phyloP scores from a whole-genome alignment of 495 filamentous ascomycete genomes.

The Stereocaulon alpinum region DNA sequence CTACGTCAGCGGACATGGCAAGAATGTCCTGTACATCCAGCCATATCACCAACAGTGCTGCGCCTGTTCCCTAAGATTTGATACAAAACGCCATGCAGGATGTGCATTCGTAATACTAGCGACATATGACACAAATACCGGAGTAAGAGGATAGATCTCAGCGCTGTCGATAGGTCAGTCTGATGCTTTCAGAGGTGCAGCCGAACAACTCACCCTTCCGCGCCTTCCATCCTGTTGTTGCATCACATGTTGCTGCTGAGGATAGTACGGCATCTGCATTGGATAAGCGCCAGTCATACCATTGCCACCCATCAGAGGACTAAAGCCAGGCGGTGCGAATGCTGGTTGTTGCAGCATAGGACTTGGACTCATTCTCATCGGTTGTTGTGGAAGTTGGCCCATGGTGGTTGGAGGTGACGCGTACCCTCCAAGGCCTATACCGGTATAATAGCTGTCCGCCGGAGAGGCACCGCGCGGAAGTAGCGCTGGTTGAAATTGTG shows the following conservation, averaged over 20 bases:
- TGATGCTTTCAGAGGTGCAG: neutral
- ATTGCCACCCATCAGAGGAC: conserved; percentile 36
- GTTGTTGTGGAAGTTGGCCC: conserved; percentile 32
- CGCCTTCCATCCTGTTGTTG: conserved; percentile 34
- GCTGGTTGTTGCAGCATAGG: conserved; percentile 36
- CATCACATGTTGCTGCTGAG: conserved; percentile 38
- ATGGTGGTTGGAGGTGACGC: conserved; percentile 34
- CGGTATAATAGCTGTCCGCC: conserved; percentile 32
- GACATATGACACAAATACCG: neutral
- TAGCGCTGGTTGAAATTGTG: conserved; percentile 40
- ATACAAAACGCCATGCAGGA: neutral
- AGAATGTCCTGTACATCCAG: neutral
- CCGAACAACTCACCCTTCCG: conserved; percentile 28
- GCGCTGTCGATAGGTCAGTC: conserved; percentile 6
- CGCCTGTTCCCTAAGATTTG: neutral
- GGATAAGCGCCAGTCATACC: conserved; percentile 36
- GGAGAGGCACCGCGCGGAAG: conserved; percentile 37
- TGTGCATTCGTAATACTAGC: neutral
- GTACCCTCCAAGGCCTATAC: conserved; percentile 35
- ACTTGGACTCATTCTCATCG: conserved; percentile 32
- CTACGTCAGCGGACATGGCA: neutral
- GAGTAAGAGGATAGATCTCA: neutral
- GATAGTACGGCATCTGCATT: conserved; percentile 40
- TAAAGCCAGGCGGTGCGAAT: conserved; percentile 38
- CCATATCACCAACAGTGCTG: neutral